Conservation (phyloP, 305 asterid genomes). For the Coffea humblotiana region DNA sequence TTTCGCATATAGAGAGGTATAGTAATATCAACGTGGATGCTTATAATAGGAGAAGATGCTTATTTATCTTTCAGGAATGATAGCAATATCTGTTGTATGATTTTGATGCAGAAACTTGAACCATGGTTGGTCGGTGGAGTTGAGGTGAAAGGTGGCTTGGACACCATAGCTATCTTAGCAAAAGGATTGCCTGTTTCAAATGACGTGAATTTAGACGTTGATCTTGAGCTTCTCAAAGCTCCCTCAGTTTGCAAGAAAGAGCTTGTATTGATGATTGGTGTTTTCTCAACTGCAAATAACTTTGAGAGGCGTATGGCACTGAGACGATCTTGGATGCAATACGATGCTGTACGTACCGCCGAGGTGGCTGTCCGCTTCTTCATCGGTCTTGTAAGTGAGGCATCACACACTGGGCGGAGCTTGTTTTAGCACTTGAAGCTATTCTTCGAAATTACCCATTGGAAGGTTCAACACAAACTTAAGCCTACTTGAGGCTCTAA, state of each 20-base stretch:
- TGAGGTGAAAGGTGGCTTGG: conserved; percentile 65
- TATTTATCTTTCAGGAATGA: conserved; percentile 6
- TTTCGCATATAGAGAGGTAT: conserved; percentile 70
- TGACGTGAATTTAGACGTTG: conserved; percentile 55
- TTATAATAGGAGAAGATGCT: not conserved
- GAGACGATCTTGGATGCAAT: conserved; percentile 95
- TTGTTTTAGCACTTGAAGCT: conserved; percentile 14
- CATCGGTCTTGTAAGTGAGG: conserved; percentile 89
- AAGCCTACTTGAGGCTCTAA: not conserved
- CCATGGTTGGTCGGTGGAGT: conserved; percentile 85
- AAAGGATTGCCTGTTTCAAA: conserved; percentile 79
- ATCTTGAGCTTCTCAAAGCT: conserved; percentile 66
- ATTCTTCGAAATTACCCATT: conserved; percentile 13
- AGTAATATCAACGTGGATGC: conserved; percentile 11
- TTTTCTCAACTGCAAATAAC: conserved; percentile 86
- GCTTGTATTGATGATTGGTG: conserved; percentile 66
- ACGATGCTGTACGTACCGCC: conserved; percentile 68
- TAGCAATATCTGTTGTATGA: conserved; percentile 8
- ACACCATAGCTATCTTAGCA: conserved; percentile 60
- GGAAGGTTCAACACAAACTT: not conserved
- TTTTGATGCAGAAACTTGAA: conserved; percentile 71
- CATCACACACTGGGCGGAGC: conserved; percentile 8
- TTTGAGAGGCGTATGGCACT: conserved; percentile 93
- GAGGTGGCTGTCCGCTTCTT: conserved; percentile 87
- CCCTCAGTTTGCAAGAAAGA: conserved; percentile 47